These are phyloP conservation scores for Luffa acutangula DNA, from an alignment of 306 rosid species.

Conservation along the genomic window DNA sequence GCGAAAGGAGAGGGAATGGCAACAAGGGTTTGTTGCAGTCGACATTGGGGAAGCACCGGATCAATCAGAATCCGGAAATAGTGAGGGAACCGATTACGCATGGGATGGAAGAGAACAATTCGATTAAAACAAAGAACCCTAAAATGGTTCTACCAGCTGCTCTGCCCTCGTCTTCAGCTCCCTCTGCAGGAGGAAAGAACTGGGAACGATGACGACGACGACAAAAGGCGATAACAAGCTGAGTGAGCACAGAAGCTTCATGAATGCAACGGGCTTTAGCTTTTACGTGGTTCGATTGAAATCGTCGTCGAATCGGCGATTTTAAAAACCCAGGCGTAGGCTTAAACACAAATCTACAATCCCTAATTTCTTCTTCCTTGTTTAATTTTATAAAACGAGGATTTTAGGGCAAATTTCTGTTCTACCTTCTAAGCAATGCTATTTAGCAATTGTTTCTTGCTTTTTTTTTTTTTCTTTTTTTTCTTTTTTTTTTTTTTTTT, in stretches of 20 bases:
- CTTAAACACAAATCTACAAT: neutral
- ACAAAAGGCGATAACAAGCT: neutral
- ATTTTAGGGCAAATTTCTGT: neutral
- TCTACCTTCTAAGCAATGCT: no score
- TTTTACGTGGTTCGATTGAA: neutral
- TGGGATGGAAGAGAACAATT: neutral
- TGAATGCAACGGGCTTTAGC: neutral
- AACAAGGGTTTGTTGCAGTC: constrained; percentile 4
- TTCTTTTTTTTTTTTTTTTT: no score
- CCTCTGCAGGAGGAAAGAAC: neutral
- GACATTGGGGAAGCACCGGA: constrained; percentile 8
- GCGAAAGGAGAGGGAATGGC: neutral
- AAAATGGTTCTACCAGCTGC: neutral
- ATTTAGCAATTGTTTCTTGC: no score
- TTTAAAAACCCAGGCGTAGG: neutral
- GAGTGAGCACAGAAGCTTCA: neutral
- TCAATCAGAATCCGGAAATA: constrained; percentile 5
- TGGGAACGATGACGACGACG: neutral
- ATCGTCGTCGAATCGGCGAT: neutral
- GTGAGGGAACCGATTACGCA: constrained; percentile 1
- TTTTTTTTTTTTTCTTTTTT: no score
- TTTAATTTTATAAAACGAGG: neutral
- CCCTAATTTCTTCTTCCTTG: neutral
- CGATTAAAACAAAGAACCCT: neutral
- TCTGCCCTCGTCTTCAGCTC: neutral